A percentile compares a stretch with the other conserved stretches of the same genome.
Conservation (phyloP, 768 basidiomycete species). For the Phlebiopsis gigantea region DNA sequence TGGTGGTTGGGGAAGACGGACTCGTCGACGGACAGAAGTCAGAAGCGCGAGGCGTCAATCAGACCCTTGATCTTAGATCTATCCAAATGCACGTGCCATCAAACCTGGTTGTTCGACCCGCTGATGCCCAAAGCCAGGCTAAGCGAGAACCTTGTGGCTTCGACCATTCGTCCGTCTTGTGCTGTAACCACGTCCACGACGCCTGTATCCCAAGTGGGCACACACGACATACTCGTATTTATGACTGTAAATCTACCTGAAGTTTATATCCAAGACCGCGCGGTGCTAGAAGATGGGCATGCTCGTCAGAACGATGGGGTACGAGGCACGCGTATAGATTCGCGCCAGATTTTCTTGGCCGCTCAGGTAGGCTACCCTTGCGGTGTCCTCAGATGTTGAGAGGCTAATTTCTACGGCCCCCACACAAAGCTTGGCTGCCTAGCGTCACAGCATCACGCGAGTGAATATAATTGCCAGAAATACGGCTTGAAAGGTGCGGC, state of each 20-base stretch:
- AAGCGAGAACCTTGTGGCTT: neutral
- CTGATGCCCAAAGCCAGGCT: neutral
- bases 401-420: neutral
- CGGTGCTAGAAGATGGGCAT: too few species aligned
- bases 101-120: neutral
- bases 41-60: too few species aligned
- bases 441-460: conserved; percentile 70
- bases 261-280: too few species aligned
- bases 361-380: conserved; percentile 1
- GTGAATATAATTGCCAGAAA: conserved; percentile 67
- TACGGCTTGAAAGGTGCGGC: conserved; percentile 43
- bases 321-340: neutral
- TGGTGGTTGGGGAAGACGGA: too few species aligned
- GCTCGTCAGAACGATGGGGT: neutral
- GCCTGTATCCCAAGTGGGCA: neutral
- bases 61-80: too few species aligned
- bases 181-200: neutral
- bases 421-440: conserved; percentile 42
- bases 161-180: neutral
- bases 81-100: neutral
- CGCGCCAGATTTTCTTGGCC: neutral
- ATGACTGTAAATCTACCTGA: neutral
- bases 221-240: neutral
- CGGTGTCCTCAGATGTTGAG: neutral
- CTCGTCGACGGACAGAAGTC: too few species aligned